Evolutionary conservation across 768 basidiomycete species (phyloP).

Genomic region (Harrya chromipes): DNA sequence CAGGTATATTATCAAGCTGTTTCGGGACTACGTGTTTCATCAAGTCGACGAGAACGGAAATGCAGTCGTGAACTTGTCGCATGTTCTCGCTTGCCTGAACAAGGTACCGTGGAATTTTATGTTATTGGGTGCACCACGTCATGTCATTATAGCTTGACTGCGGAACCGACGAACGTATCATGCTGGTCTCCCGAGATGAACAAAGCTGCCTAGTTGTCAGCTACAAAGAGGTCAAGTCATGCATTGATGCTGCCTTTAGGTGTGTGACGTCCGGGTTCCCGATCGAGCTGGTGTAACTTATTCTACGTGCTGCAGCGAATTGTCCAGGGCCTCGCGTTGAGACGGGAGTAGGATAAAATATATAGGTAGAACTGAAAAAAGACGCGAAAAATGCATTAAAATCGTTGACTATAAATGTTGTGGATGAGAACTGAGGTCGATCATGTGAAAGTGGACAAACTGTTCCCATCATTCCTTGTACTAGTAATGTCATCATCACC

Average conservation of each 20-base stretch:
- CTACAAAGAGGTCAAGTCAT: constrained; percentile 87
- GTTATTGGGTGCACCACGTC: background rate
- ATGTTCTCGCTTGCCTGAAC: constrained; percentile 90
- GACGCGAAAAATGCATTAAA: constrained; percentile 50
- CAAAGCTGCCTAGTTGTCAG: constrained; percentile 93
- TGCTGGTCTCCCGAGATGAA: constrained; percentile 94
- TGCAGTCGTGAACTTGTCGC: constrained; percentile 85
- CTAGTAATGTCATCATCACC: constrained; percentile 18
- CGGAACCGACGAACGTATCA: constrained; percentile 89
- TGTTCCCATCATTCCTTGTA: background rate
- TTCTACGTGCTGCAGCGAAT: constrained; percentile 39
- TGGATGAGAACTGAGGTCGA: background rate
- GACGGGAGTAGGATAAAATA: constrained; percentile 41
- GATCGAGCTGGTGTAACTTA: background rate
- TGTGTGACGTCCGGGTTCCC: constrained; percentile 33
- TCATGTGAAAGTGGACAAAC: background rate
- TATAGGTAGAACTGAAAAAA: constrained; percentile 65
- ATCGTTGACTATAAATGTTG: constrained; percentile 1
- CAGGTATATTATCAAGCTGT: constrained; percentile 95
- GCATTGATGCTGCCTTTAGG: constrained; percentile 82
- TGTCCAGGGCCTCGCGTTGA: constrained; percentile 32
- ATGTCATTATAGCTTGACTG: constrained; percentile 68
- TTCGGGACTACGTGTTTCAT: constrained; percentile 98
- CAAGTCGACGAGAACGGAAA: constrained; percentile 90
- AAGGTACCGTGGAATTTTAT: constrained; percentile 48